Evolutionary conservation across 495 filamentous ascomycete species (phyloP).

Genomic region (Neohortaea acidophila): DNA sequence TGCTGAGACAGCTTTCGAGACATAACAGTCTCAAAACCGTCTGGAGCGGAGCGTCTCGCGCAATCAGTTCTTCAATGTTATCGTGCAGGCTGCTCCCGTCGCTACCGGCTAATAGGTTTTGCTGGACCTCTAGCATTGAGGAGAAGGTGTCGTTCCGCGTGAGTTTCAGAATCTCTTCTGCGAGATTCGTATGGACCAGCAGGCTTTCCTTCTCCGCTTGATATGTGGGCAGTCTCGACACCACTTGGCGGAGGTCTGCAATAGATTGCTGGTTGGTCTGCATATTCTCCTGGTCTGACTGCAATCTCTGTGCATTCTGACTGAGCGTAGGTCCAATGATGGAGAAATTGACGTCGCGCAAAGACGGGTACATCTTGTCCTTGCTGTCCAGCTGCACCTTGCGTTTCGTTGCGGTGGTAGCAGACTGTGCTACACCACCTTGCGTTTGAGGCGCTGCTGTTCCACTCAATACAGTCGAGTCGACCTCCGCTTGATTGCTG

Average conservation of each 20-base stretch:
- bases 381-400: conserved; percentile 82
- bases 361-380: conserved; percentile 75
- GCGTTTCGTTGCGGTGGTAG: conserved; percentile 56
- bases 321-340: conserved; percentile 80
- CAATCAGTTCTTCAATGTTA: conserved; percentile 81
- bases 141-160: conserved; percentile 80
- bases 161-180: conserved; percentile 86
- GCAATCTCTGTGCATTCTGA: conserved; percentile 75
- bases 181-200: conserved; percentile 77
- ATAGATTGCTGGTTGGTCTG: conserved; percentile 67
- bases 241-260: conserved; percentile 80
- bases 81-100: conserved; percentile 82
- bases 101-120: conserved; percentile 82
- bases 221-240: conserved; percentile 76
- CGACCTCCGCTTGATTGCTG: conserved; percentile 81
- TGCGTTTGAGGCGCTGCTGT: conserved; percentile 39
- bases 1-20: conserved; percentile 77
- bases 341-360: conserved; percentile 89
- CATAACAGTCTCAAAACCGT: conserved; percentile 74
- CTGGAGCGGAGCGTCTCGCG: conserved; percentile 61
- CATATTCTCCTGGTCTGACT: conserved; percentile 78
- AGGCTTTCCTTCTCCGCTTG: conserved; percentile 87
- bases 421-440: conserved; percentile 16
- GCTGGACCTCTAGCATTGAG: conserved; percentile 80
- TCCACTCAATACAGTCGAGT: conserved; percentile 73